Percentiles rank a stretch among this genome's conserved stretches.
Evolutionary conservation across 805 yeast species (phyloP).

Genomic region (Jamesozyma lodderae): DNA sequence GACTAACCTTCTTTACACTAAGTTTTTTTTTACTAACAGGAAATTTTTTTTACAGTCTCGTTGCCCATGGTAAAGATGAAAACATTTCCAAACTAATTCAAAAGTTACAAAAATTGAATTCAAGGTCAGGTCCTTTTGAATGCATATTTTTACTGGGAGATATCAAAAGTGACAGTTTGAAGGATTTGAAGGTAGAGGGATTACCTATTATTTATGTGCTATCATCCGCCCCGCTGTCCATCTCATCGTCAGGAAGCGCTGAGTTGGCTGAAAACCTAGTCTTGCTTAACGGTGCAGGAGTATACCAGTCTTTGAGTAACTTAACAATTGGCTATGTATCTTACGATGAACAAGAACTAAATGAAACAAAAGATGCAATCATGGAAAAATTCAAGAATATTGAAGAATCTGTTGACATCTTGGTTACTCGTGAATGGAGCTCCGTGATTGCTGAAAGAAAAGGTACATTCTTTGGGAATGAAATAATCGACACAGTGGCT

Average conservation of each 20-base stretch:
- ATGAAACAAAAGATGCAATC: conserved; percentile 22
- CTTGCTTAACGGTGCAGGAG: conserved; percentile 30
- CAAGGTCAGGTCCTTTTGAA: conserved; percentile 61
- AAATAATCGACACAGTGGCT: conserved; percentile 39
- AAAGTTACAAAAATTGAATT: conserved; percentile 41
- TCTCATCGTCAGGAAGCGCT: not conserved
- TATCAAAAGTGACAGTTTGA: conserved; percentile 9
- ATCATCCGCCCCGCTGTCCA: not conserved
- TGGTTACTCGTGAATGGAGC: conserved; percentile 58
- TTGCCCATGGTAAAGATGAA: conserved; percentile 13
- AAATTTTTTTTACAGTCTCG: no score
- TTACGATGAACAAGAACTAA: conserved; percentile 20
- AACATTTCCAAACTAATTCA: conserved; percentile 29
- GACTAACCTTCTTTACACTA: no score
- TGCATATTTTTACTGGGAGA: conserved; percentile 47
- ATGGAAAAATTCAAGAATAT: conserved; percentile 8
- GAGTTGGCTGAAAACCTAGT: conserved; percentile 10
- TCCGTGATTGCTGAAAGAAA: conserved; percentile 38
- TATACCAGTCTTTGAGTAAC: conserved; percentile 36
- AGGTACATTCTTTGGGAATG: conserved; percentile 38
- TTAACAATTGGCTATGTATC: conserved; percentile 40
- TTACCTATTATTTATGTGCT: conserved; percentile 10
- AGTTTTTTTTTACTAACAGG: no score
- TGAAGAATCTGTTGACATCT: conserved; percentile 38
- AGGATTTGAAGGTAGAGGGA: conserved; percentile 13